phyloP scores from a whole-genome alignment of 2,329 filamentous ascomycete species.

The Cylindrodendrum hubeiense region DNA sequence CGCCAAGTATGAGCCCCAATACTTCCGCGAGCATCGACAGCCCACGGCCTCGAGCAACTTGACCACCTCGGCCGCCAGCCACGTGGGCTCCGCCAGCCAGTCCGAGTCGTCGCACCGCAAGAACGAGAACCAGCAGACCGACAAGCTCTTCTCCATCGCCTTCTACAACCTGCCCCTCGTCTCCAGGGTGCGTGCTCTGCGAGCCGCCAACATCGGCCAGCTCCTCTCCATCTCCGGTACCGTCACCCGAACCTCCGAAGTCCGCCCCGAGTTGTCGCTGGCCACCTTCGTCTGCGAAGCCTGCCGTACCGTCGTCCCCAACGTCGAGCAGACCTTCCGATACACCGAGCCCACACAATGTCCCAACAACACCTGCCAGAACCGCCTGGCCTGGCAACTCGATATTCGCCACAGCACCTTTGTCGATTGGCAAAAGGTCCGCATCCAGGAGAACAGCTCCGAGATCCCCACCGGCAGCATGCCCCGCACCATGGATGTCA shows the following conservation, averaged over 20 bases:
- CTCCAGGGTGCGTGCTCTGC: slow-evolving; percentile 85
- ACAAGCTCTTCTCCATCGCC: slow-evolving; percentile 93
- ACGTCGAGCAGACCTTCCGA: slow-evolving; percentile 96
- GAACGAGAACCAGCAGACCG: slow-evolving; percentile 93
- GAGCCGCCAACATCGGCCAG: slow-evolving; percentile 91
- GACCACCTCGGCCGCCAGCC: slow-evolving; percentile 75
- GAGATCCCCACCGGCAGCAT: slow-evolving; percentile 99
- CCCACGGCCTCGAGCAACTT: slow-evolving; percentile 80
- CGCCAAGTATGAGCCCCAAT: slow-evolving; percentile 92
- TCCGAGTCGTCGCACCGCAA: slow-evolving; percentile 80
- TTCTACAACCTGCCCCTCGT: slow-evolving; percentile 95
- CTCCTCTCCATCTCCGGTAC: slow-evolving; percentile 96
- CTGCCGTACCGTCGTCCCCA: slow-evolving; percentile 86
- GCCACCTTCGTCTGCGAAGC: slow-evolving; percentile 93
- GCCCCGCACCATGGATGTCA: slow-evolving; percentile 98
- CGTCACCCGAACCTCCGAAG: slow-evolving; percentile 96
- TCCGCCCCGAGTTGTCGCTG: slow-evolving; percentile 90
- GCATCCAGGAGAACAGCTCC: slow-evolving; percentile 97
- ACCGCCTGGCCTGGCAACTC: slow-evolving; percentile 93
- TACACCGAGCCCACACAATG: slow-evolving; percentile 98
- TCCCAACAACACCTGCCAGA: slow-evolving; percentile 87
- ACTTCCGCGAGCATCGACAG: slow-evolving; percentile 93
- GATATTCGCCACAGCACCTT: slow-evolving; percentile 98
- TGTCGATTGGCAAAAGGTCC: slow-evolving; percentile 98
- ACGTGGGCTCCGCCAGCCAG: slow-evolving; percentile 71